These are phyloP conservation scores for Pulveroboletus sp. DNA, from an alignment of 768 basidiomycete species.

Conservation along the genomic window DNA sequence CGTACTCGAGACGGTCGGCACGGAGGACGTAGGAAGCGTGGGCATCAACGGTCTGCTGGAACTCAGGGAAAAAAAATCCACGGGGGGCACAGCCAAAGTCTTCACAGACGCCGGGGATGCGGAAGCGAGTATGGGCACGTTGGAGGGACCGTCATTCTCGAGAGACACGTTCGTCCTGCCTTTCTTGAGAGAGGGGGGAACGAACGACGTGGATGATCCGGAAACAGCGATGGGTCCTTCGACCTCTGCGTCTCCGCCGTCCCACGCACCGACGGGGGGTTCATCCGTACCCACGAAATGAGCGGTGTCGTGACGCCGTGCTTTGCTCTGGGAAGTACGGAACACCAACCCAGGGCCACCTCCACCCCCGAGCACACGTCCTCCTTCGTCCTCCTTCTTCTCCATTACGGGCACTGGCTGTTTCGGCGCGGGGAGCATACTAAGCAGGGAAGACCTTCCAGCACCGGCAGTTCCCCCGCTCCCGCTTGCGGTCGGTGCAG, in stretches of 20 bases:
- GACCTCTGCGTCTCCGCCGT: slow-evolving; percentile 5
- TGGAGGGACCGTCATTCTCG: slow-evolving; percentile 33
- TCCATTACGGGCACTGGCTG: slow-evolving; percentile 37
- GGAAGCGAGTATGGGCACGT: not conserved
- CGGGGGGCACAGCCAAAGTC: slow-evolving; percentile 32
- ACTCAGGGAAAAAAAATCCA: slow-evolving; percentile 72
- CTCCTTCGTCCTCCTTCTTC: slow-evolving; percentile 26
- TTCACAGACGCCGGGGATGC: slow-evolving; percentile 4
- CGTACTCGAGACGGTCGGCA: slow-evolving; percentile 22
- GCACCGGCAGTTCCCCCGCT: slow-evolving; percentile 21
- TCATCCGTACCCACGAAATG: slow-evolving; percentile 24
- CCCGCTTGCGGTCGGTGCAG: slow-evolving; percentile 36
- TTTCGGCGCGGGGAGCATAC: slow-evolving; percentile 75
- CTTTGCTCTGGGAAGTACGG: slow-evolving; percentile 30
- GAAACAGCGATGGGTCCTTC: not conserved
- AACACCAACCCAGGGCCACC: slow-evolving; percentile 60
- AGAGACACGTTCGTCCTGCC: slow-evolving; percentile 56
- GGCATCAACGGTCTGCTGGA: slow-evolving; percentile 9
- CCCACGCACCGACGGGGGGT: slow-evolving; percentile 11
- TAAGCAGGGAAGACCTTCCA: slow-evolving; percentile 59
- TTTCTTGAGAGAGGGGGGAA: slow-evolving; percentile 55
- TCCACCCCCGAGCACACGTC: slow-evolving; percentile 63
- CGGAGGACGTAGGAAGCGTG: not conserved
- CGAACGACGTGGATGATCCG: slow-evolving; percentile 41
- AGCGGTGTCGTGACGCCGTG: slow-evolving; percentile 8